Evolutionary conservation across 306 rosid genomes (phyloP).

Genomic region (Cucumis sativus): Cucumber_9930_V3 NC_026660.2:4289501-4290000

Average conservation of each 20-base stretch:
- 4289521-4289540: constrained; percentile 27
- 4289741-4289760: constrained; percentile 42
- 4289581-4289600: constrained; percentile 49
- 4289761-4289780: constrained; percentile 25
- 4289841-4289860: too few species aligned
- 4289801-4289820: neutral
- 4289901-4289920: too few species aligned
- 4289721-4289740: constrained; percentile 56
- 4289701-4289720: constrained; percentile 89
- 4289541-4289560: constrained; percentile 25
- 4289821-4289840: neutral
- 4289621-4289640: constrained; percentile 68
- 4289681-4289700: constrained; percentile 93
- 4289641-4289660: constrained; percentile 92
- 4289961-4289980: too few species aligned
- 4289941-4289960: too few species aligned
- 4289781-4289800: neutral
- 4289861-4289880: too few species aligned
- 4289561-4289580: constrained; percentile 37
- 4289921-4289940: too few species aligned
- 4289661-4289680: constrained; percentile 87
- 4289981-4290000: too few species aligned
- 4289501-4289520: constrained; percentile 32
- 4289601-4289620: constrained; percentile 80
- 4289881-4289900: too few species aligned